Conservation (phyloP, 2,329 filamentous ascomycete genomes). For the Colletotrichum musicola region DNA sequence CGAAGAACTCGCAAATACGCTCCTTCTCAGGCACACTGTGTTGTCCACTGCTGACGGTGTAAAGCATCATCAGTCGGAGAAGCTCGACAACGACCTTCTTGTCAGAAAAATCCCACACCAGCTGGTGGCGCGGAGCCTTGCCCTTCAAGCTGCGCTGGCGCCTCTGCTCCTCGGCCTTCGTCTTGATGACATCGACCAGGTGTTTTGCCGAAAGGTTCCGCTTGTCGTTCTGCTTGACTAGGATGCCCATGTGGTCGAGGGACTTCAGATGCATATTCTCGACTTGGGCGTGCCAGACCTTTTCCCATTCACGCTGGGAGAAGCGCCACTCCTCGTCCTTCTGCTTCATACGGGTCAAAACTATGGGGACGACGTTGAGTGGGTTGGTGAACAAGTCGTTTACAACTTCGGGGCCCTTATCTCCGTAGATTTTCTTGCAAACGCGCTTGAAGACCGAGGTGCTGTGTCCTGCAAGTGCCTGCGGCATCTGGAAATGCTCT, state of each 20-base stretch:
- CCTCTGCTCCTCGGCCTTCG: slow-evolving; percentile 91
- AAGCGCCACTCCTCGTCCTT: slow-evolving; percentile 99
- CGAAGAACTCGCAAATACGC: slow-evolving; percentile 80
- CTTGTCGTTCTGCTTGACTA: slow-evolving; percentile 90
- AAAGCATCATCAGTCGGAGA: slow-evolving; percentile 73
- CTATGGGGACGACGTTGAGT: slow-evolving; percentile 87
- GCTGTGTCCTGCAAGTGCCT: slow-evolving; percentile 89
- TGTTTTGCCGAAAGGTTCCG: slow-evolving; percentile 91
- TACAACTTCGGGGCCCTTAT: slow-evolving; percentile 86
- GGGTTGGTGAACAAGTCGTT: slow-evolving; percentile 88
- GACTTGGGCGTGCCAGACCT: slow-evolving; percentile 97
- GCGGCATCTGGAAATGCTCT: slow-evolving; percentile 81
- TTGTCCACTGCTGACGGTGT: slow-evolving; percentile 76
- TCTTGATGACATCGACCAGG: slow-evolving; percentile 89
- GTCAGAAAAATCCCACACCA: slow-evolving; percentile 80
- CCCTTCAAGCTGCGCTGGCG: slow-evolving; percentile 75
- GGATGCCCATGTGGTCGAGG: slow-evolving; percentile 95
- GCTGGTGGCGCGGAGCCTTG: slow-evolving; percentile 77
- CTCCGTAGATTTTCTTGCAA: slow-evolving; percentile 97
- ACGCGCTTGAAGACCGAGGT: slow-evolving; percentile 97
- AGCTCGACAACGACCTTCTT: slow-evolving; percentile 75
- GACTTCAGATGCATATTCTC: slow-evolving; percentile 96
- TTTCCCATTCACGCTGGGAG: slow-evolving; percentile 97
- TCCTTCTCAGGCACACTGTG: slow-evolving; percentile 80
- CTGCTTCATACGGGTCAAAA: slow-evolving; percentile 90